Evolutionary conservation across 2,329 filamentous ascomycete genomes (phyloP).

Genomic region (Golovinomyces cichoracearum): DNA sequence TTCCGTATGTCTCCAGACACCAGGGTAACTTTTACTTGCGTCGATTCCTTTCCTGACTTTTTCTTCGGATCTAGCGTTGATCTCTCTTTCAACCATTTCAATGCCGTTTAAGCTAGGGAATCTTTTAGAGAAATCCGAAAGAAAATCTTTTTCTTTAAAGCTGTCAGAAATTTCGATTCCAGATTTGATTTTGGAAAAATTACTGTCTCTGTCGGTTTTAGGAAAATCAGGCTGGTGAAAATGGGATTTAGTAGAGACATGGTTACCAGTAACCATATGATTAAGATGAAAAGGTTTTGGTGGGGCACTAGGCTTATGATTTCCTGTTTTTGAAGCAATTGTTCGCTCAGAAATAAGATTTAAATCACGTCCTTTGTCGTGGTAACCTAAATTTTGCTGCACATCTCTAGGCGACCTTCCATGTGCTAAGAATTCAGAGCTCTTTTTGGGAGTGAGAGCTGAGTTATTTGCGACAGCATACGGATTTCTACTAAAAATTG

Average conservation of each 20-base stretch:
- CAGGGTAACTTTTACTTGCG: neutral
- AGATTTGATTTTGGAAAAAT: too few relatives aligned
- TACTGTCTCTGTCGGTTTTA: neutral
- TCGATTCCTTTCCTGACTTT: neutral
- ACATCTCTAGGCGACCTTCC: neutral
- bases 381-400: too few relatives aligned
- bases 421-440: neutral
- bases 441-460: neutral
- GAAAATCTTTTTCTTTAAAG: slow-evolving; percentile 3
- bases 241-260: slow-evolving; percentile 20
- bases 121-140: slow-evolving; percentile 50
- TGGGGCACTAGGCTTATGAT: slow-evolving; percentile 26
- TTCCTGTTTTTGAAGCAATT: slow-evolving; percentile 12
- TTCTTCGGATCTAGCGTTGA: slow-evolving; percentile 4
- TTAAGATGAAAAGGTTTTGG: slow-evolving; percentile 37
- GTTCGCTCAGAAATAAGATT: slow-evolving; percentile 7
- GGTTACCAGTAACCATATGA: slow-evolving; percentile 21
- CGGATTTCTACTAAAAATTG: slow-evolving; percentile 5
- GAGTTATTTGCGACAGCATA: slow-evolving; percentile 3
- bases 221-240: slow-evolving; percentile 10
- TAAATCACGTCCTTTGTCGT: slow-evolving; percentile 5
- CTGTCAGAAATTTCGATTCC: neutral
- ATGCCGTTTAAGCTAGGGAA: slow-evolving; percentile 67
- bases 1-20: neutral
- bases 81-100: slow-evolving; percentile 27